Percentiles rank a stretch among this genome's conserved stretches.
Conservation (phyloP, 441 rosid genomes). For the Corymbia citriodora region DNA sequence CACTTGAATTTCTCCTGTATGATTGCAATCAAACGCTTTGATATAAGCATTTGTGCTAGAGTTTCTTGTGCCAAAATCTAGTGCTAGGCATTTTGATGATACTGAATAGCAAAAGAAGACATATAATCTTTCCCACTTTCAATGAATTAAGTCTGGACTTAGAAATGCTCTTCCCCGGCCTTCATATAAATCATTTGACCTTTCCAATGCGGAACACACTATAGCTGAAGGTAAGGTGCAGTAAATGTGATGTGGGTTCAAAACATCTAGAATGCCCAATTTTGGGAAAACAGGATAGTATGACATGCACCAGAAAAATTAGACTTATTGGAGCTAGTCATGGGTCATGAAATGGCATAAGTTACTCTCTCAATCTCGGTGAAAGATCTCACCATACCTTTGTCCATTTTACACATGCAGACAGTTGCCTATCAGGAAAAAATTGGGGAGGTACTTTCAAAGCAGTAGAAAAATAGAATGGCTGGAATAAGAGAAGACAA, state of each 20-base stretch:
- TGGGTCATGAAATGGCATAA: background rate
- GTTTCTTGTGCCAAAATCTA: background rate
- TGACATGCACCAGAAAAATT: background rate
- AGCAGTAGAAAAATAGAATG: background rate
- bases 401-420: background rate
- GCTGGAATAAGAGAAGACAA: background rate
- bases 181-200: background rate
- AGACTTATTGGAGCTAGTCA: background rate
- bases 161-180: background rate
- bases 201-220: background rate
- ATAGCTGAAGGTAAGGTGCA: background rate
- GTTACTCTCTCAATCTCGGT: background rate
- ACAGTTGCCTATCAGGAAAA: background rate
- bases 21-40: background rate
- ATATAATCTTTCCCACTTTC: background rate
- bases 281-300: background rate
- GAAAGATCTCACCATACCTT: background rate
- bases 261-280: background rate
- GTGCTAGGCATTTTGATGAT: background rate
- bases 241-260: background rate
- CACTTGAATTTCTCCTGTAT: background rate
- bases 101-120: background rate
- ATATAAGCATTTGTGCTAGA: background rate
- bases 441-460: background rate
- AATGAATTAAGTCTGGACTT: background rate